Evolutionary conservation across 129 eudicot genomes (phyloP).

Genomic region (Lactuca sativa): DNA sequence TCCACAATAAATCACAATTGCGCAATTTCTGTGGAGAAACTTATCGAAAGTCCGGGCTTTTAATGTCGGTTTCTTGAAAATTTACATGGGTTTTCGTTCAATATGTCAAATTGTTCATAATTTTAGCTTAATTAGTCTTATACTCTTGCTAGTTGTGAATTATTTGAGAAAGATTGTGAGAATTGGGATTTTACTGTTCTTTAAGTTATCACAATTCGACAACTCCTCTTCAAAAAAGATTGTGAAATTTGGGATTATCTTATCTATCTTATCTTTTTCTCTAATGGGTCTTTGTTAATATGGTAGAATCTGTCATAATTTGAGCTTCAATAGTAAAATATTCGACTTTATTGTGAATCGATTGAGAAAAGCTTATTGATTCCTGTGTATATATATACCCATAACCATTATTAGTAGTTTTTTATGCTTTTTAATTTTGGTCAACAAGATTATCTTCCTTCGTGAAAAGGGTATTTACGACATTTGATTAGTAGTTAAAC

Average conservation of each 20-base stretch:
- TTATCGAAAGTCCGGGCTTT: background rate
- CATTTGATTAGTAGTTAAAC: conserved; percentile 16
- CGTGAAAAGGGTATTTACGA: background rate
- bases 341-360: background rate
- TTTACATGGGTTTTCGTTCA: conserved; percentile 3
- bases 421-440: background rate
- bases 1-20: background rate
- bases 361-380: background rate
- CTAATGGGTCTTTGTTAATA: conserved; percentile 8
- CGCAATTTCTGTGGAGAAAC: background rate
- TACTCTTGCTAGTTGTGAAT: background rate
- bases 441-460: background rate
- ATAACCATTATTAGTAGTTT: background rate
- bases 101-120: background rate
- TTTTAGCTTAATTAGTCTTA: background rate
- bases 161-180: background rate
- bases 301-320: conserved; percentile 1
- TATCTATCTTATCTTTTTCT: background rate
- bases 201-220: background rate
- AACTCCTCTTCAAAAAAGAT: background rate
- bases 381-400: background rate
- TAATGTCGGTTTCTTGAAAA: background rate
- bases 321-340: conserved; percentile 1
- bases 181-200: background rate
- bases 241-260: background rate